Conservation (phyloP, 305 asterid genomes). For the Coffea humblotiana region DNA sequence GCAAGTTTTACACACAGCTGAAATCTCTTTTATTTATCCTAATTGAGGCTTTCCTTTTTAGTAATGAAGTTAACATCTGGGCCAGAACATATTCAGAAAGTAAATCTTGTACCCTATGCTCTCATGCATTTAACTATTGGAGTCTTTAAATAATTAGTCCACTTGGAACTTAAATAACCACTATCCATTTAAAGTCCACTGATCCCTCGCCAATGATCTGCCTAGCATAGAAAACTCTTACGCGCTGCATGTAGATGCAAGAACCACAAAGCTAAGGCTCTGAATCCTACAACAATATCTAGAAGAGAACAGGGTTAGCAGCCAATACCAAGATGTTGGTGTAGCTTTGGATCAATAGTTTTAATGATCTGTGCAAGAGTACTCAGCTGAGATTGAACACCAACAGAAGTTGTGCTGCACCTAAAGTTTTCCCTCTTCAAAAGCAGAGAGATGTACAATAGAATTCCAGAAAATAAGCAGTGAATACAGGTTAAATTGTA, state of each 20-base stretch:
- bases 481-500: background rate
- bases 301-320: conserved; percentile 23
- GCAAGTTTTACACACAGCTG: background rate
- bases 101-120: background rate
- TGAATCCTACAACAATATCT: conserved; percentile 3
- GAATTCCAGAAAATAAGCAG: conserved; percentile 11
- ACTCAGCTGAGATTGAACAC: conserved; percentile 90
- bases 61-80: background rate
- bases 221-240: background rate
- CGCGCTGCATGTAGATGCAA: background rate
- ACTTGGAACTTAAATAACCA: background rate
- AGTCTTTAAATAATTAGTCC: background rate
- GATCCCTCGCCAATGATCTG: background rate
- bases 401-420: conserved; percentile 76
- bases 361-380: conserved; percentile 78
- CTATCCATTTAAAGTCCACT: background rate
- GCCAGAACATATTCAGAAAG: background rate
- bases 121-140: background rate
- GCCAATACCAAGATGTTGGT: conserved; percentile 84
- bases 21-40: background rate
- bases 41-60: background rate
- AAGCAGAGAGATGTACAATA: conserved; percentile 30
- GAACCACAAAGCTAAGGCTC: background rate
- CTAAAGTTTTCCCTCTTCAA: conserved; percentile 83
- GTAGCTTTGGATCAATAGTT: conserved; percentile 91